Conservation (phyloP, 2,329 filamentous ascomycete genomes). For the Clarireedia paspali region DNA sequence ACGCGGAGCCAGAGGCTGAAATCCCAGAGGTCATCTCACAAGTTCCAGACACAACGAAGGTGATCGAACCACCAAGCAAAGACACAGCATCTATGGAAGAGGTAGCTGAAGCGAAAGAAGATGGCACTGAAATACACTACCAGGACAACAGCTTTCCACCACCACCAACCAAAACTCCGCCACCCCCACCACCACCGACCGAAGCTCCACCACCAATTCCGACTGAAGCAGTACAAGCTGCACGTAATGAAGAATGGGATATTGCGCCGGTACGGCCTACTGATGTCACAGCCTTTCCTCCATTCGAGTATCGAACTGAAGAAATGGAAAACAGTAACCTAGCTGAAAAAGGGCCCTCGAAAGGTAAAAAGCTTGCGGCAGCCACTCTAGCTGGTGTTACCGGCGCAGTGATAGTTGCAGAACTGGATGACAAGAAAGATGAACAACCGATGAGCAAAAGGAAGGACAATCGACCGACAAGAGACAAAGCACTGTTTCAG, state of each 20-base stretch:
- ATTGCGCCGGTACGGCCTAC: not conserved
- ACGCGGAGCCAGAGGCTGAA: not conserved
- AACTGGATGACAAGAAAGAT: not conserved
- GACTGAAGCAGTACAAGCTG: too few species aligned
- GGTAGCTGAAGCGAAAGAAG: too few species aligned
- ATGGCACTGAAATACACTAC: too few species aligned
- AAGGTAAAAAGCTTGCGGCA: not conserved
- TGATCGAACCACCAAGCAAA: not conserved
- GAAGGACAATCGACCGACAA: not conserved
- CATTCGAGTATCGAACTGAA: not conserved
- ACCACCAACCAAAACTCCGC: too few species aligned
- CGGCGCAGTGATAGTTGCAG: not conserved
- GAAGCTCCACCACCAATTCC: too few species aligned
- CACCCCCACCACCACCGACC: too few species aligned
- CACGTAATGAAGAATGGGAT: too few species aligned
- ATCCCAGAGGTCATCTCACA: not conserved
- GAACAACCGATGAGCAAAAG: not conserved
- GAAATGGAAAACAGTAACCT: not conserved
- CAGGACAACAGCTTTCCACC: too few species aligned
- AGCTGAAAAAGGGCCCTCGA: not conserved
- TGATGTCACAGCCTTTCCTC: not conserved
- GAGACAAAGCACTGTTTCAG: not conserved
- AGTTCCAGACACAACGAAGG: not conserved
- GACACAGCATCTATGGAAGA: not conserved
- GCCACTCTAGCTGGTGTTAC: constrained; percentile 2